Conservation (phyloP, 208 protist genomes). For the Angomonas desouzai region DNA sequence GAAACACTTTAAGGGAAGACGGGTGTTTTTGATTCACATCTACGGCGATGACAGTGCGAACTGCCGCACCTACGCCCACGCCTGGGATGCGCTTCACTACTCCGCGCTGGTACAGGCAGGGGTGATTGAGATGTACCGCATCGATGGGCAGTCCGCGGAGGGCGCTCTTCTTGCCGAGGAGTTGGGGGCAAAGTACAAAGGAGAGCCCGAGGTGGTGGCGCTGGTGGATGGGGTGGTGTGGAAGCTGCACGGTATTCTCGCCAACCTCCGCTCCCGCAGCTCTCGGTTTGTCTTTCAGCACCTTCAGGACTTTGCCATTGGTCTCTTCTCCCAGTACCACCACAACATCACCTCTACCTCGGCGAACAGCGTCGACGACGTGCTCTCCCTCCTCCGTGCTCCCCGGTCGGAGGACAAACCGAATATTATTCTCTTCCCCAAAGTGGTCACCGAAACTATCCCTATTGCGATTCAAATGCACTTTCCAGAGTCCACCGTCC, state of each 20-base stretch:
- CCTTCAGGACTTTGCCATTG: conserved; percentile 70
- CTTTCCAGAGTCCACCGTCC: conserved; percentile 38
- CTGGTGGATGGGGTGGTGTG: conserved; percentile 70
- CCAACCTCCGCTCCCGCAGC: conserved; percentile 30
- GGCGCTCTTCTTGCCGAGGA: conserved; percentile 31
- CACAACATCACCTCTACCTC: conserved; percentile 26
- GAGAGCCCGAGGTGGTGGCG: conserved; percentile 33
- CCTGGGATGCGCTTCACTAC: conserved; percentile 70
- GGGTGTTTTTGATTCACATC: conserved; percentile 67
- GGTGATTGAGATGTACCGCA: conserved; percentile 76
- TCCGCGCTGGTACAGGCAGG: conserved; percentile 51
- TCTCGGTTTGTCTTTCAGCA: conserved; percentile 26
- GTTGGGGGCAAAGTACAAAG: conserved; percentile 31
- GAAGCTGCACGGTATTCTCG: conserved; percentile 39
- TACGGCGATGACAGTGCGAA: conserved; percentile 64
- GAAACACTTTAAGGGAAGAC: conserved; percentile 53
- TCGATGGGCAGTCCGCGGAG: conserved; percentile 61
- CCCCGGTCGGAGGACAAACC: conserved; percentile 23
- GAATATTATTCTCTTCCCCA: conserved; percentile 40
- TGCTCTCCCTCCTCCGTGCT: conserved; percentile 53
- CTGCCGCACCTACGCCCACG: conserved; percentile 49
- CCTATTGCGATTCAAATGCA: conserved; percentile 52
- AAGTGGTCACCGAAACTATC: conserved; percentile 43
- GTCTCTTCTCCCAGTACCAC: conserved; percentile 62
- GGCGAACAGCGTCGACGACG: conserved; percentile 20